phyloP scores from a whole-genome alignment of 352 stramenopile species.

The Phytopythium kandeliae region DNA sequence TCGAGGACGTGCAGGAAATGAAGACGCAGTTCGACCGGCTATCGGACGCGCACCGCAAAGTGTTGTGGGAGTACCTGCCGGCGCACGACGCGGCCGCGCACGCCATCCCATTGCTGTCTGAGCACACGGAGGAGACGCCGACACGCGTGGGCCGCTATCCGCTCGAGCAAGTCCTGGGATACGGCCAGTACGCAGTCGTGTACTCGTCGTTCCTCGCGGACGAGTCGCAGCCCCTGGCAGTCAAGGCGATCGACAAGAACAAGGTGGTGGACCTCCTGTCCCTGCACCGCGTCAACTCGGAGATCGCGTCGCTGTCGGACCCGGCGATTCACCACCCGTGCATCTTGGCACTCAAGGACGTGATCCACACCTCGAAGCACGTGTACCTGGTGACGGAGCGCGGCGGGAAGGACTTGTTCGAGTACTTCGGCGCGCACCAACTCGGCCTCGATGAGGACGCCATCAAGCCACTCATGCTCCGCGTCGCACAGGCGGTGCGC shows the following conservation, averaged over 20 bases:
- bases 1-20: constrained; percentile 69
- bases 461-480: constrained; percentile 34
- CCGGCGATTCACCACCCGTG: constrained; percentile 46
- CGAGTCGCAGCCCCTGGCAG: constrained; percentile 27
- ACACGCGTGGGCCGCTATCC: constrained; percentile 57
- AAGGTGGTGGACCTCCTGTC: constrained; percentile 71
- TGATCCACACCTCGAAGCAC: constrained; percentile 70
- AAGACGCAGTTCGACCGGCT: constrained; percentile 70
- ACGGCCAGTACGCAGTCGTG: constrained; percentile 83
- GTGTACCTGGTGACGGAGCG: constrained; percentile 85
- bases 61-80: constrained; percentile 79
- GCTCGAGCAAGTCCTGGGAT: constrained; percentile 66
- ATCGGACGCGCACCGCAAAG: constrained; percentile 41
- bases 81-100: constrained; percentile 40
- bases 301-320: constrained; percentile 76
- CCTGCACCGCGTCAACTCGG: constrained; percentile 69
- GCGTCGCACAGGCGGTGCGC: constrained; percentile 45
- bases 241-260: constrained; percentile 86
- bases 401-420: constrained; percentile 80
- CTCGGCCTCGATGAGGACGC: constrained; percentile 41
- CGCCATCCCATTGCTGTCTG: constrained; percentile 42
- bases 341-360: constrained; percentile 61
- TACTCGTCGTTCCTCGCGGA: constrained; percentile 32
- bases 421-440: constrained; percentile 54
- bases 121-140: constrained; percentile 43